Base-by-base conservation (phyloP, 2,329 filamentous ascomycete genomes). In the Aspergillus transmontanensis region DNA sequence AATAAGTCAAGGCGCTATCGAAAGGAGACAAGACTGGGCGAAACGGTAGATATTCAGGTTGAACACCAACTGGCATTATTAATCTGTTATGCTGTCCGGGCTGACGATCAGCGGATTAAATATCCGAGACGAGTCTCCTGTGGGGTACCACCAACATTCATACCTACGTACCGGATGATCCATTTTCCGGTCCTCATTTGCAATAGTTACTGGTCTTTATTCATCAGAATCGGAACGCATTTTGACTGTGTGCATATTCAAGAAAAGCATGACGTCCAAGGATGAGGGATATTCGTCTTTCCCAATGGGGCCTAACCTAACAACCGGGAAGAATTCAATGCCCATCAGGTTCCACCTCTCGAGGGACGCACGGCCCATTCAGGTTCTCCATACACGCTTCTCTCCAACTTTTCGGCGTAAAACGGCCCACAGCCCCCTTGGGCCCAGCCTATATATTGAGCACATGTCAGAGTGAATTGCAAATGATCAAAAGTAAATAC, bases 361-460 rank as follows among this genome's bases (percentile, higher is more conserved):
- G 26, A 28, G 55, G 46, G 30, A 58, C 30, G n/a, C 60, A 28
- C 14, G 46, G 19, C 36, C 48, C 34, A 28, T 54, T 36, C 34
- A 61, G n/a, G 9, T 53, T 57, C 14, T 43, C 10, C 23, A 51
- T 30, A 19, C 46, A 54, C 16, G 23, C 16, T 19, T 58, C 14
- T 45, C 34, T 53, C 60, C 55, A 62, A 26, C 45, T 32, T 41
- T 28, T 28, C 34, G 60, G 60, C 28, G 46, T 58, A 19, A 62
- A 54, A 4, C 55, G 34, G 28, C 53, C 53, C 11, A 57, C 59
- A n/a, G 53, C 50, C 34, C 57, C 53, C 14, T 61, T 57, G 53
- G 51, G 53, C 9, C 21, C 45, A 16, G 43, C 32, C 32, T 61
- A 26, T 16, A 11, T 12, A 45, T 14, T 19, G 6, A 21, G 23